These are phyloP conservation scores for Pezizomycotina sp. DNA, from an alignment of 2,329 filamentous ascomycete species.

Conservation along the genomic window DNA sequence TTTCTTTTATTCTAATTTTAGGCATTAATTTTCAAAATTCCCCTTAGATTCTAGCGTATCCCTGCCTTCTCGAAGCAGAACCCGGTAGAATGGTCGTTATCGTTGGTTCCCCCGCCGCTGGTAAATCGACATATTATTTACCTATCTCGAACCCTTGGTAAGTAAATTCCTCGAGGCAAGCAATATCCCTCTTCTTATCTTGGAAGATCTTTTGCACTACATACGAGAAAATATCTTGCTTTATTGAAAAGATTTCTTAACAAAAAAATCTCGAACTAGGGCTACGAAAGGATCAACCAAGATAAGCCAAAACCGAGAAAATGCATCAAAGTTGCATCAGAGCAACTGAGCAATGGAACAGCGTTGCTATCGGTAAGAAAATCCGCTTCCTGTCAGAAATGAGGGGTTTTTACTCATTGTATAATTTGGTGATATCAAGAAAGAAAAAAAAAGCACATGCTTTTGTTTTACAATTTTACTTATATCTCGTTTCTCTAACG, in stretches of 20 bases:
- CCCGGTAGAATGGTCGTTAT: slow-evolving; percentile 62
- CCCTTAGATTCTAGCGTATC: no score
- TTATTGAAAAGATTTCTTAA: no score
- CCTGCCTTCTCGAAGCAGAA: slow-evolving; percentile 43
- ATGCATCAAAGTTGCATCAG: slow-evolving; percentile 51
- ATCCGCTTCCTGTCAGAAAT: slow-evolving; percentile 9
- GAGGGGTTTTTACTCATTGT: slow-evolving; percentile 6
- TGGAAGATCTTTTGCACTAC: no score
- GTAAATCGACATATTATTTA: slow-evolving; percentile 85
- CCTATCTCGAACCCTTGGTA: slow-evolving; percentile 54
- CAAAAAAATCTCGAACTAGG: no score
- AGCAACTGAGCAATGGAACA: slow-evolving; percentile 47
- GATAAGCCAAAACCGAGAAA: slow-evolving; percentile 63
- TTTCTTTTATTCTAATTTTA: no score
- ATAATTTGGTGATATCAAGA: slow-evolving; percentile 2
- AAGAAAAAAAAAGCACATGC: not conserved
- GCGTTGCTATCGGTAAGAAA: slow-evolving; percentile 58
- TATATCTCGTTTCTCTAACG: not conserved
- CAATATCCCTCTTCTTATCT: no score
- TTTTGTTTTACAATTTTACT: not conserved
- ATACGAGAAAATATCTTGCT: no score
- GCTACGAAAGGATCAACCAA: slow-evolving; percentile 77
- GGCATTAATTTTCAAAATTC: no score
- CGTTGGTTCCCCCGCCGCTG: slow-evolving; percentile 74
- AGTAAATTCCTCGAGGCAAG: no score